These are phyloP conservation scores for Starmerella bacillaris DNA, from an alignment of 805 yeast genomes.

Conservation along the genomic window DNA sequence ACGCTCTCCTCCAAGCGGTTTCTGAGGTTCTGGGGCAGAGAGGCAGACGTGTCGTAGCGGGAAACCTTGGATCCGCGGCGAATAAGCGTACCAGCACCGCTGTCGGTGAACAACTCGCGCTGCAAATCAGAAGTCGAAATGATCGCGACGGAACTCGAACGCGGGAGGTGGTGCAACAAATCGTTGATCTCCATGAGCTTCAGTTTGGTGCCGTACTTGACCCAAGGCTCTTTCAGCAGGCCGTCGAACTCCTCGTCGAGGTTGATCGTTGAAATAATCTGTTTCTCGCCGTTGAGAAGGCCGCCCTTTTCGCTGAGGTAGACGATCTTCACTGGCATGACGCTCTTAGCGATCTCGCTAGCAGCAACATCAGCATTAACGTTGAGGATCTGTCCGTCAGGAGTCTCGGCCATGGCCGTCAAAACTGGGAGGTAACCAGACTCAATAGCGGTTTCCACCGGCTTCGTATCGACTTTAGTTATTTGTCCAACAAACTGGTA, in stretches of 20 bases:
- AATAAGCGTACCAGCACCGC: constrained; percentile 97
- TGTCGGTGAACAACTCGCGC: constrained; percentile 92
- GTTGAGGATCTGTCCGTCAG: constrained; percentile 88
- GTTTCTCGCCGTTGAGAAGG: constrained; percentile 77
- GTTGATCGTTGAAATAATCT: constrained; percentile 75
- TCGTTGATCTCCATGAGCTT: constrained; percentile 95
- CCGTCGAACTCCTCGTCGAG: constrained; percentile 91
- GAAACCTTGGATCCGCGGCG: constrained; percentile 88
- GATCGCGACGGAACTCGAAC: constrained; percentile 95
- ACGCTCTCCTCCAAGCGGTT: constrained; percentile 65
- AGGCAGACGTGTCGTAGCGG: constrained; percentile 44
- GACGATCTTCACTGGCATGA: constrained; percentile 92
- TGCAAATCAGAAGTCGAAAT: constrained; percentile 88
- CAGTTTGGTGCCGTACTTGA: constrained; percentile 92
- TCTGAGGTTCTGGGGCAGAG: constrained; percentile 44
- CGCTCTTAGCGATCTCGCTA: constrained; percentile 88
- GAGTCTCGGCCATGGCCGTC: constrained; percentile 91
- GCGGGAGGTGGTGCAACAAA: constrained; percentile 78
- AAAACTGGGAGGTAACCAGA: constrained; percentile 95
- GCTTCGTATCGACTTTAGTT: constrained; percentile 66
- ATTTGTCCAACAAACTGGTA: constrained; percentile 87
- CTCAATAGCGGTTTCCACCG: constrained; percentile 81
- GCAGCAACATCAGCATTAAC: constrained; percentile 99
- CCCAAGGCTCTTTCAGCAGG: constrained; percentile 88
- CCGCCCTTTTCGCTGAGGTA: constrained; percentile 97